Base-by-base conservation (phyloP, 176 grass and related monocot species). In the Cenchrus purpureus region DNA sequence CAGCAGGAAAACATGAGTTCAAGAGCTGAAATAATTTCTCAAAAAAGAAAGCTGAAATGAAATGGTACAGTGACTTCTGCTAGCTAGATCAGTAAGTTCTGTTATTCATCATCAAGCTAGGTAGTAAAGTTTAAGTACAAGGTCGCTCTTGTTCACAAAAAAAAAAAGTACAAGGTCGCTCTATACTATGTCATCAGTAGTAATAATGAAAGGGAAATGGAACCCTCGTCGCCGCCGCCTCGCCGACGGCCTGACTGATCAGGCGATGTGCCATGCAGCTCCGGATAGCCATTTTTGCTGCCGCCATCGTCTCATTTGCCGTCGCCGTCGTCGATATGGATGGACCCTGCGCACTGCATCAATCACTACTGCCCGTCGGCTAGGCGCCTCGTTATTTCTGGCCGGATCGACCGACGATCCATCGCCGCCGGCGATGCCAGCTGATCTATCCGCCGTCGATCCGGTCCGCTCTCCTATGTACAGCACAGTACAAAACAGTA, bases 21-120 rank as follows among this genome's bases (percentile, higher is more conserved):
- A 3, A 7, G 42, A 16, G 15, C 6, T 14, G 34, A 68, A 10
- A 4, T 25, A 25, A 25, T 25, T 8, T 8, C 46, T 7, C 3
- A 48, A 6, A 1, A 71, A 70, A 43, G 1, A 55, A 5, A 1
- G 8, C 19, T n/a, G 68, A 48, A 71, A 22, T 12, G 68, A 48
- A 71, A 22, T 48, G 19, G 42, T 22, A 69, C 67, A 71, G 68
- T 12, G 19, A 49, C 1, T 71, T n/a, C 5, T 12, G 68, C 68
- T 49, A 49, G 11, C 46, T 49, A n/a, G 45, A 46, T 15, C n/a
- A 72, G 69, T 73, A 50, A n/a, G 11, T 71, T 49, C 20, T n/a
- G 67, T n/a, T 70, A 70, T 71, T 71, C 42, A 71, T 71, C 68
- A 71, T 71, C 69, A 25, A 72, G 69, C 69, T 72, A 28, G 9